Conservation (phyloP, 2,329 filamentous ascomycete species). For the Aspergillus neoniger region DNA sequence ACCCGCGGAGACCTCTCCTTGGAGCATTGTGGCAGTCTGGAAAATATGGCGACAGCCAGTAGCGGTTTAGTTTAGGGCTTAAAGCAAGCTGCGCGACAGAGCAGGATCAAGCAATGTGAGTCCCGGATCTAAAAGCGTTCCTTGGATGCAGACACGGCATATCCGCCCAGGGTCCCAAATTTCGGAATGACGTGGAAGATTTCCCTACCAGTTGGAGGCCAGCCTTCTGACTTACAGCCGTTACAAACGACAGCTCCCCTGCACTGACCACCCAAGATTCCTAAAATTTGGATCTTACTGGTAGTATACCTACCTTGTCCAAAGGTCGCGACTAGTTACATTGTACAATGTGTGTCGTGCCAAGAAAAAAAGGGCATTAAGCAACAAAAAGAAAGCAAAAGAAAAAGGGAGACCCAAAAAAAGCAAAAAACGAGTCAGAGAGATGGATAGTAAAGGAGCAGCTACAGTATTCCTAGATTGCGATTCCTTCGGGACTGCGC, state of each 20-base stretch:
- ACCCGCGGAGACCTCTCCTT: constrained; percentile 14
- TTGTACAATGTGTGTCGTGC: not conserved
- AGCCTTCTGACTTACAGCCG: constrained; percentile 23
- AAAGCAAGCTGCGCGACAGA: constrained; percentile 19
- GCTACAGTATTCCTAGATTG: constrained; percentile 1
- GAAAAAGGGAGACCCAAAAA: not conserved
- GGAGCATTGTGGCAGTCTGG: constrained; percentile 10
- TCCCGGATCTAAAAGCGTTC: constrained; percentile 17
- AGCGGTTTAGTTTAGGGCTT: constrained; percentile 12
- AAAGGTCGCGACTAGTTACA: not conserved
- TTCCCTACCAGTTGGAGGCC: constrained; percentile 17
- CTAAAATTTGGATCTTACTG: not conserved
- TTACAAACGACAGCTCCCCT: constrained; percentile 19
- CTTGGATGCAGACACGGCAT: constrained; percentile 23
- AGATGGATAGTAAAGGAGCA: not conserved
- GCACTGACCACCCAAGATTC: constrained; percentile 27
- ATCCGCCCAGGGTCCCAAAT: constrained; percentile 17
- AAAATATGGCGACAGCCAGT: constrained; percentile 14
- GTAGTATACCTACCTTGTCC: not conserved
- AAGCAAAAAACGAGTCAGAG: not conserved
- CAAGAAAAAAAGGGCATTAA: not conserved
- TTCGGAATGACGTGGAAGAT: constrained; percentile 19
- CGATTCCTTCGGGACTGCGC: not conserved
- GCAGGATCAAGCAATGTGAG: constrained; percentile 8
- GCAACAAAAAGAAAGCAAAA: not conserved